Evolutionary conservation across 129 eudicot species (phyloP), one percentile per base, ranked within the genome.

Genomic region (Escallonia herrerae): DNA sequence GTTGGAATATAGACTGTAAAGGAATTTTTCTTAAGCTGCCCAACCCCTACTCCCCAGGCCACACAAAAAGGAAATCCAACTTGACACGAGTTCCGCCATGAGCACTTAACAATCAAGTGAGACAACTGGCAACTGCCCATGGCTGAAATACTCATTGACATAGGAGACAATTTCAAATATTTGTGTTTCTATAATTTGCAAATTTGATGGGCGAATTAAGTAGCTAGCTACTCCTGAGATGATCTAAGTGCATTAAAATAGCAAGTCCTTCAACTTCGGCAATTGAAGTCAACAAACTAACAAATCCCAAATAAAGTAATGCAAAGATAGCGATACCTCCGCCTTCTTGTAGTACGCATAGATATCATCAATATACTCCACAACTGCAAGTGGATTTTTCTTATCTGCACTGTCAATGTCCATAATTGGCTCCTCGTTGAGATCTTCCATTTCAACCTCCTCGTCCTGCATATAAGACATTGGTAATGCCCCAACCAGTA

Each of bases 371-470:
- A 83, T 54, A 56, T 90, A 90, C 66, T 86, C 95, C 0, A 77
- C 80, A 2, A 86, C 95, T 4, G 89, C 83, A 50, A 90, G 84
- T 5, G 86, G 83, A 43, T 89, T 67, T 37, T 43, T 62, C 79
- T 74, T 83, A 43, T 89, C 90, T 51, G 51, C 62, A 67, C 74
- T 60, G 48, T 83, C 96, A 40, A 89, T 85, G 74, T 89, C 93
- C 74, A 77, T 5, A 43, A 75, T 13, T 5, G 57, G 79, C 65
- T 81, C 88, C 68, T 90, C 90, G 0, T 66, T 74, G 3, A 80
- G 62, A 59, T 93, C 96, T 66, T 93, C 96, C 93, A 86, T 86
- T 57, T 82, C 88, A 40, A 79, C 67, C 60, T 82, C 93, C 3
- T 63, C 76, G 69, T 82, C 90, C 94, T 91, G 65, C 60, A 64